Evolutionary conservation across 1,284 basidiomycete genomes (phyloP).

Genomic region (Cystobasidium pallidum): DNA sequence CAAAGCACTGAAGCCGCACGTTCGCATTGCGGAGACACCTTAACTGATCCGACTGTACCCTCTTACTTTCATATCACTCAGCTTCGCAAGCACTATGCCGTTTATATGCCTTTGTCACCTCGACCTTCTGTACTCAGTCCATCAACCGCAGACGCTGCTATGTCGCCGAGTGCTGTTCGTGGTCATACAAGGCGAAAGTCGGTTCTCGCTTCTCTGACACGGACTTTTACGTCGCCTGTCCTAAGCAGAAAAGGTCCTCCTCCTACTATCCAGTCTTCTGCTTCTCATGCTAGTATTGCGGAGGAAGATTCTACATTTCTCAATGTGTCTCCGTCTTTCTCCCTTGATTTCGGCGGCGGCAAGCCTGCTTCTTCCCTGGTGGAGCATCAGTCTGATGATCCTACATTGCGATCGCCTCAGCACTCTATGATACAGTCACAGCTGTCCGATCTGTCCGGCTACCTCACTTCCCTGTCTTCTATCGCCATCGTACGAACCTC

Average conservation of each 20-base stretch:
- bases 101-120: conserved; percentile 11
- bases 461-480: conserved; percentile 39
- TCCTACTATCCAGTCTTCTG: background rate
- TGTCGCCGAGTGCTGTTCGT: background rate
- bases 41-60: background rate
- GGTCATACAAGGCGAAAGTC: conserved; percentile 32
- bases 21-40: background rate
- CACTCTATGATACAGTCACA: conserved; percentile 18
- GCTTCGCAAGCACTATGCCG: conserved; percentile 24
- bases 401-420: background rate
- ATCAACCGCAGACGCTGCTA: background rate
- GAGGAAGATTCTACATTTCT: background rate
- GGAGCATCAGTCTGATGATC: background rate
- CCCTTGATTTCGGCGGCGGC: background rate
- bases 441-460: conserved; percentile 39
- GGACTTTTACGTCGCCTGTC: conserved; percentile 1
- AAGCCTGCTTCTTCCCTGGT: background rate
- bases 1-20: background rate
- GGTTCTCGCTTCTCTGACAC: conserved; percentile 18
- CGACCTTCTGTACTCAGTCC: conserved; percentile 11
- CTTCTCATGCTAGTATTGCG: conserved; percentile 4
- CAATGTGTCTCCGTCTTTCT: no score
- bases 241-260: background rate
- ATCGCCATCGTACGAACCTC: conserved; percentile 27
- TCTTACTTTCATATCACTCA: background rate